Conservation (phyloP, 495 filamentous ascomycete genomes). For the Aspergillus asperescens region DNA sequence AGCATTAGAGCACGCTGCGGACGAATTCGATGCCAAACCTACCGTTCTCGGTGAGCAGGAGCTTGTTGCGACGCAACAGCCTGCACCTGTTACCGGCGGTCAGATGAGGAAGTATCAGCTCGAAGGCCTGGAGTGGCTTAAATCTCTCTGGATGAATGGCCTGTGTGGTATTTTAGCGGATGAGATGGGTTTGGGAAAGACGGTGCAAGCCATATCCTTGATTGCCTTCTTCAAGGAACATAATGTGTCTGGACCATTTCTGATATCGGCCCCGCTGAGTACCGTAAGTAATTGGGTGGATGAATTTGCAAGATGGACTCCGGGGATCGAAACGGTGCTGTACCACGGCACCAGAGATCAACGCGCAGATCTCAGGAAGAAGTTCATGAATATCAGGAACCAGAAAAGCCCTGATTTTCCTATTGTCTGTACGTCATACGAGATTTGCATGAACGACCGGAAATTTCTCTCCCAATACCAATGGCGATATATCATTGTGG, state of each 20-base stretch:
- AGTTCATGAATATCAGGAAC: conserved; percentile 53
- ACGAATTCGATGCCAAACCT: conserved; percentile 52
- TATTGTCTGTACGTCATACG: conserved; percentile 87
- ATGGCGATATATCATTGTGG: conserved; percentile 96
- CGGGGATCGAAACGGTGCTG: conserved; percentile 74
- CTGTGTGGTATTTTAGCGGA: conserved; percentile 93
- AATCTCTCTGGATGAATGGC: conserved; percentile 81
- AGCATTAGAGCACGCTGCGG: conserved; percentile 50
- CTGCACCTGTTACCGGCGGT: conserved; percentile 76
- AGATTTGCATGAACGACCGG: conserved; percentile 89
- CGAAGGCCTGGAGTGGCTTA: conserved; percentile 90
- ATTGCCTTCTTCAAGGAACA: conserved; percentile 85
- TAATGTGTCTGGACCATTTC: conserved; percentile 78
- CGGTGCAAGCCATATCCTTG: conserved; percentile 87
- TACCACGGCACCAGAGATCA: conserved; percentile 81
- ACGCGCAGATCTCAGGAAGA: conserved; percentile 63
- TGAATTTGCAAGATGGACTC: conserved; percentile 87
- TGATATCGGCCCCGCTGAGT: conserved; percentile 85
- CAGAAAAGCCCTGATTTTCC: conserved; percentile 69
- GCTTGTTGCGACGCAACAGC: conserved; percentile 75
- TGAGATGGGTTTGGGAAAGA: conserved; percentile 97
- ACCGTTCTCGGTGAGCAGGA: conserved; percentile 68
- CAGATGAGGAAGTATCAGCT: conserved; percentile 92
- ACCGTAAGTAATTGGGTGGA: conserved; percentile 96
- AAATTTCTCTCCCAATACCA: conserved; percentile 72